Conservation (phyloP, 2,329 filamentous ascomycete genomes). For the Aspergillus novoparasiticus region DNA sequence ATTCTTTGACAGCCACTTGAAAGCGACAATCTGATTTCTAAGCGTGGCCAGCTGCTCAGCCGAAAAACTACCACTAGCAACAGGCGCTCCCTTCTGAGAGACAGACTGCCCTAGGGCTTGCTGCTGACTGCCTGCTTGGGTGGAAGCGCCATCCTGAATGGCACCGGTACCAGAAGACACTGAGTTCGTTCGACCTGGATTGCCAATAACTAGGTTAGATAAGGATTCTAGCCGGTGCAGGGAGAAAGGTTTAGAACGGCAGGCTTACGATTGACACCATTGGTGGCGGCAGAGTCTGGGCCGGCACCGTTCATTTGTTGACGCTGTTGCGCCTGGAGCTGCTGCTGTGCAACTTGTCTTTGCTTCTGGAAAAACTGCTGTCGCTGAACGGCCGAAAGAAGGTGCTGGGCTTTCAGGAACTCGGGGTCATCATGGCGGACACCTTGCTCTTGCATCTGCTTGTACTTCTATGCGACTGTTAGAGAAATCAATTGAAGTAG, state of each 20-base stretch:
- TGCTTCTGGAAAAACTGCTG: slow-evolving; percentile 62
- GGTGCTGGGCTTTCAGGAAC: slow-evolving; percentile 77
- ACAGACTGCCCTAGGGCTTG: slow-evolving; percentile 21
- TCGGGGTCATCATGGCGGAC: slow-evolving; percentile 83
- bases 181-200: slow-evolving; percentile 39
- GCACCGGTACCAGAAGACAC: slow-evolving; percentile 34
- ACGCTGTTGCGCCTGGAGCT: slow-evolving; percentile 43
- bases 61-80: slow-evolving; percentile 64
- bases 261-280: slow-evolving; percentile 47
- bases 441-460: slow-evolving; percentile 83
- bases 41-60: slow-evolving; percentile 77
- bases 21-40: slow-evolving; percentile 84
- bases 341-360: slow-evolving; percentile 47
- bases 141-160: slow-evolving; percentile 25
- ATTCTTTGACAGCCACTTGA: slow-evolving; percentile 88
- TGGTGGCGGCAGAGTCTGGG: slow-evolving; percentile 33
- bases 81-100: slow-evolving; percentile 33
- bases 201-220: slow-evolving; percentile 2
- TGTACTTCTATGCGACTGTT: slow-evolving; percentile 69
- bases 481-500: slow-evolving; percentile 27
- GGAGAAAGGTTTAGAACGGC: not conserved
- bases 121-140: slow-evolving; percentile 23
- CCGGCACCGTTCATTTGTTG: slow-evolving; percentile 49
- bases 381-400: slow-evolving; percentile 71
- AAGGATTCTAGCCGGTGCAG: not conserved